A percentile compares a stretch with the other conserved stretches of the same genome.
These are phyloP conservation scores for Leccinum longicurvipes DNA, from an alignment of 768 basidiomycete species.

Conservation along the genomic window DNA sequence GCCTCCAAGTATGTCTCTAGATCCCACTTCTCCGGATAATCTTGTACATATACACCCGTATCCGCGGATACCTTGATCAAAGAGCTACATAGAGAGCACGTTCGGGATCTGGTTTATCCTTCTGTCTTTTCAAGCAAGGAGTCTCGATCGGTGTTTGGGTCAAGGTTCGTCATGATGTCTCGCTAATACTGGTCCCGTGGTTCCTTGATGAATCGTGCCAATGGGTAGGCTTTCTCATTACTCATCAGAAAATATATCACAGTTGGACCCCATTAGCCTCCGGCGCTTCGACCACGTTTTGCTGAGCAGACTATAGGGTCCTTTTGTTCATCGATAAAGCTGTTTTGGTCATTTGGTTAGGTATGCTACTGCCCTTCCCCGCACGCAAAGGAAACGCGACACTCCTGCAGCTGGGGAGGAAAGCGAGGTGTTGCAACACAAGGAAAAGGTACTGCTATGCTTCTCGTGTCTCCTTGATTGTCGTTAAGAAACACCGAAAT, in stretches of 20 bases:
- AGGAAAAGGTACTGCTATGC: conserved; percentile 6
- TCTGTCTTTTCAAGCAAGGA: conserved; percentile 2
- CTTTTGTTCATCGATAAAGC: conserved; percentile 19
- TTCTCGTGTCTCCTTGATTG: neutral
- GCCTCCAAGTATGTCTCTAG: conserved; percentile 28
- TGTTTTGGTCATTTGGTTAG: conserved; percentile 11
- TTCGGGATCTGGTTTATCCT: conserved; percentile 8
- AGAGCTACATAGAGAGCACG: conserved; percentile 15
- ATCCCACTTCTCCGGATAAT: conserved; percentile 25
- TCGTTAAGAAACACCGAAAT: conserved; percentile 1
- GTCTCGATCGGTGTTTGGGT: neutral
- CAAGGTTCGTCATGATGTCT: conserved; percentile 18
- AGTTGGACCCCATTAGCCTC: conserved; percentile 1
- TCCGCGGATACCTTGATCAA: conserved; percentile 31
- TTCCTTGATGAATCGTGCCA: conserved; percentile 9
- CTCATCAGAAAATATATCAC: neutral
- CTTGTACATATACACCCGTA: conserved; percentile 31
- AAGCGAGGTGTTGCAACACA: conserved; percentile 1
- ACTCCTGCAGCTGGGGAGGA: neutral
- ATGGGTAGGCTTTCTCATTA: conserved; percentile 10
- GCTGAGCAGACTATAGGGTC: conserved; percentile 2
- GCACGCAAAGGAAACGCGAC: neutral
- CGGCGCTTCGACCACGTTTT: conserved; percentile 9
- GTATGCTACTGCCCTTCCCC: conserved; percentile 1
- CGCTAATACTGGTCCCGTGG: neutral